Evolutionary conservation across 148 eudicot genomes (phyloP), one percentile per base, ranked within the genome.

Genomic region (Vaccinium darrowii): DNA sequence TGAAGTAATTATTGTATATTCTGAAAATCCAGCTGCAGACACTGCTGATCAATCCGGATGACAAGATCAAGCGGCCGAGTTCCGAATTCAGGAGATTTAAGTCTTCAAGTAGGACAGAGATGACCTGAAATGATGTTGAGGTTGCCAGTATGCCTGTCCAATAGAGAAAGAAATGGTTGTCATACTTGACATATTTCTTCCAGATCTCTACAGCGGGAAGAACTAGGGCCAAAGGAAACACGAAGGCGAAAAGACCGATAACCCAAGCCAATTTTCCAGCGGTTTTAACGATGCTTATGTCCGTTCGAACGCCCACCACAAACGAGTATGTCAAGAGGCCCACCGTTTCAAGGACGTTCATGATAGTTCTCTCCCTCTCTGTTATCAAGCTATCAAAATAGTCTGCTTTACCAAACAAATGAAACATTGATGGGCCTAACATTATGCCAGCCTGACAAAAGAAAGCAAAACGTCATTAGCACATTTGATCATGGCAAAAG

Each of bases 1-100:
- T 1, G 47, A 12, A 71, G 75, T 13, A 30, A 71, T 18, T 1
- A 71, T 71, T 4, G 47, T 30, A 71, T 0, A 5, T 1, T 7
- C 15, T 14, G 12, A 71, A 71, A 71, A 71, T 33, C 75, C 57
- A 51, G 60, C 60, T 14, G 60, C 60, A 1, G 7, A 14, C 2
- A 3, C 60, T 25, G 16, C 80, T 78, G 60, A 78, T 52, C 33
- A 78, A n/a, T 3, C 62, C 18, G 8, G 60, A 52, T n/a, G 81
- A 78, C 36, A 78, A 9, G 36, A 60, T 60, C 10, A 78, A 56
- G 10, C 60, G 62, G 4, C 81, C 81, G 0, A 78, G 49, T 52
- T 78, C 81, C 4, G 81, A 78, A 25, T 78, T 78, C 3, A 78
- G 81, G 58, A 78, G 60, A 25, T 27, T 78, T 8, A 78, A 25